Evolutionary conservation across 805 yeast species (phyloP).

Genomic region (Starmerella floricola): DNA sequence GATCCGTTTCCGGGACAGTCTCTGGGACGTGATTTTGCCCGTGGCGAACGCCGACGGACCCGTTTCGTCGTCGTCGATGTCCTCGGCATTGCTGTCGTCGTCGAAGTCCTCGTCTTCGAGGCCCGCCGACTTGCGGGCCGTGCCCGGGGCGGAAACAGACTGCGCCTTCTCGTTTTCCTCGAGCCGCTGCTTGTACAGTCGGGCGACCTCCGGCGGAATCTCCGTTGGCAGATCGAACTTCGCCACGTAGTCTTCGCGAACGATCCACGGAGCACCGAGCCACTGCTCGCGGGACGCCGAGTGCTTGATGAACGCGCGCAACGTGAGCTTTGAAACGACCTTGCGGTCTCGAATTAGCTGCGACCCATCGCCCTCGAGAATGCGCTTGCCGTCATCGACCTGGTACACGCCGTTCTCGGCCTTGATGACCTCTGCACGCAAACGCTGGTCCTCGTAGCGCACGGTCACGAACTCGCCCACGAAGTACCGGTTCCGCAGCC

Average conservation of each 20-base stretch:
- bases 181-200: conserved; percentile 8
- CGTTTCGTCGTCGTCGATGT: neutral
- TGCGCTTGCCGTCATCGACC: conserved; percentile 11
- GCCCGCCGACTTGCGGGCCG: too few relatives aligned
- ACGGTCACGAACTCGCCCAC: conserved; percentile 81
- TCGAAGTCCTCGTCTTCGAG: too few relatives aligned
- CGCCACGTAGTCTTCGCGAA: conserved; percentile 61
- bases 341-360: conserved; percentile 70
- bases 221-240: conserved; percentile 42
- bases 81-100: neutral
- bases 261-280: conserved; percentile 94
- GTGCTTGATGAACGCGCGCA: conserved; percentile 77
- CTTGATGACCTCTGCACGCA: conserved; percentile 36
- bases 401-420: conserved; percentile 11
- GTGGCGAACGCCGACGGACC: too few relatives aligned
- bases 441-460: conserved; percentile 34
- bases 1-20: conserved; percentile 2
- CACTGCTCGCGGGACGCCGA: conserved; percentile 65
- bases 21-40: too few relatives aligned
- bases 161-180: conserved; percentile 3
- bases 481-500: conserved; percentile 69
- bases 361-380: conserved; percentile 24
- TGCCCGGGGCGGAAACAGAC: too few relatives aligned
- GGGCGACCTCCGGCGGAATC: conserved; percentile 13
- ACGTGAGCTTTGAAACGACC: conserved; percentile 76